These are phyloP conservation scores for Athelia sp. DNA, from an alignment of 1,284 basidiomycete genomes.

Conservation along the genomic window DNA sequence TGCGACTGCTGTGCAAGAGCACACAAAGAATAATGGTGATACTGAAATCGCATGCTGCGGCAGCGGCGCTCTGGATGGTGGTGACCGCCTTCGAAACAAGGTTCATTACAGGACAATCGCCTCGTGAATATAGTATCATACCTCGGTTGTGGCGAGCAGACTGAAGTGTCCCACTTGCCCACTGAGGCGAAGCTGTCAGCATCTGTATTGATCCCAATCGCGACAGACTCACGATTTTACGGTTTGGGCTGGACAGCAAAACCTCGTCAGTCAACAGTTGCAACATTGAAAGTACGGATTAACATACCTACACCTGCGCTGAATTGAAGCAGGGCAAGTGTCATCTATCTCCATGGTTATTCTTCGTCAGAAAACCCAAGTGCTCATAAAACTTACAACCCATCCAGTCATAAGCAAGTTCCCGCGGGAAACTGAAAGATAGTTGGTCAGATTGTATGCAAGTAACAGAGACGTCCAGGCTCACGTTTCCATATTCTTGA, in stretches of 20 bases:
- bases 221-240: not conserved
- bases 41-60: slow-evolving; percentile 4
- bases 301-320: slow-evolving; percentile 2
- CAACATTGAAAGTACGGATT: not conserved
- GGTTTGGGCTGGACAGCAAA: not conserved
- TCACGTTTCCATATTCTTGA: not conserved
- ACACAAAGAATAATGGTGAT: slow-evolving; percentile 3
- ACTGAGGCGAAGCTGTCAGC: not conserved
- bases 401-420: not conserved
- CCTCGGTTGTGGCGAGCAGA: not conserved
- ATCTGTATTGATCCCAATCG: too few relatives aligned
- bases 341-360: too few relatives aligned
- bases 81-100: slow-evolving; percentile 1
- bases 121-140: not conserved
- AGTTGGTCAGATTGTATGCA: not conserved
- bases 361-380: too few relatives aligned
- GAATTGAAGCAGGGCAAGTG: slow-evolving; percentile 1
- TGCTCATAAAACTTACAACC: not conserved
- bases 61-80: slow-evolving; percentile 3
- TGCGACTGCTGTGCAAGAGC: slow-evolving; percentile 1
- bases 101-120: not conserved
- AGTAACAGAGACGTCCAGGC: not conserved
- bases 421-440: not conserved
- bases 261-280: not conserved
- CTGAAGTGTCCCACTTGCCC: slow-evolving; percentile 2